Evolutionary conservation across 192 early-diverging fungal genomes (phyloP).

Genomic region (Diversispora epigaea): DNA sequence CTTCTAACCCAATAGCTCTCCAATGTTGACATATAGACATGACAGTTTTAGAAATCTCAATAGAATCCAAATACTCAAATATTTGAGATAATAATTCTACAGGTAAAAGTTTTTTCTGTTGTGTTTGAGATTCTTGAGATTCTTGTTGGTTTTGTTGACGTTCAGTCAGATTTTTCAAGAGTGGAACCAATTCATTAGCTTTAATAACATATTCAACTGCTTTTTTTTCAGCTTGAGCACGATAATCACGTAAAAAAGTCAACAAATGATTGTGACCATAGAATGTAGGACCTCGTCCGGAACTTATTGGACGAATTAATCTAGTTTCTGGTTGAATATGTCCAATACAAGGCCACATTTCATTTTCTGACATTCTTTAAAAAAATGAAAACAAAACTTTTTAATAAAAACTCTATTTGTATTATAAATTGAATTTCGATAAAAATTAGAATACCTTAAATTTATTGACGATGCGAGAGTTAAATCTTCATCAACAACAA

Average conservation of each 20-base stretch:
- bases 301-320: neutral
- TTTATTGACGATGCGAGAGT: constrained; percentile 2
- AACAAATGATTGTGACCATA: constrained; percentile 14
- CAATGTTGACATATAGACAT: constrained; percentile 17
- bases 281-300: neutral
- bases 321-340: neutral
- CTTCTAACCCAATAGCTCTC: constrained; percentile 16
- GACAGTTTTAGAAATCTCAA: constrained; percentile 4
- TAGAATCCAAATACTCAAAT: constrained; percentile 7
- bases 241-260: constrained; percentile 1
- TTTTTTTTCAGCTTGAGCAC: neutral
- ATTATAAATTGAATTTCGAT: neutral
- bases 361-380: constrained; percentile 22
- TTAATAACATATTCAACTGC: neutral
- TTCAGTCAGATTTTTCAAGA: neutral
- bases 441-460: neutral
- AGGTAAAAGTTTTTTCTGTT: constrained; percentile 1
- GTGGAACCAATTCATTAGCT: neutral
- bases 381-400: neutral
- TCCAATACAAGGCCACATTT: constrained; percentile 12
- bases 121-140: neutral
- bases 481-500: constrained; percentile 23
- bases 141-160: neutral
- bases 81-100: constrained; percentile 2
- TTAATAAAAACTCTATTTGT: neutral